A percentile compares a stretch with the other conserved stretches of the same genome.
These are phyloP conservation scores for Sporodiniella umbellata DNA, from an alignment of 371 early-diverging fungal species.

Conservation along the genomic window DNA sequence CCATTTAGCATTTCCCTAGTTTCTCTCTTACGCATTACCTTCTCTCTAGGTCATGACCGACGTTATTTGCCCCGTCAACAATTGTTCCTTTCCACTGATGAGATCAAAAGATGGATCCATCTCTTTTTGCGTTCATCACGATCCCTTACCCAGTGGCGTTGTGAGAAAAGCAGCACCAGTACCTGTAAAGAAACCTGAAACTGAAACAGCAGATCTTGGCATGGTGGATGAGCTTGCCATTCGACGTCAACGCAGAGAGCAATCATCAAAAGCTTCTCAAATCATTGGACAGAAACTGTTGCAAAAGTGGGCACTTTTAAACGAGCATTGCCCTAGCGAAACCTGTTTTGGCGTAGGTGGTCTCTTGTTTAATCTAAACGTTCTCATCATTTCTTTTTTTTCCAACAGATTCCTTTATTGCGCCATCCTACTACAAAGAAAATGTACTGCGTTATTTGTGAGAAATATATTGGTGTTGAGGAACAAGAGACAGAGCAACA, in stretches of 20 bases:
- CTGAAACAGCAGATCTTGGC: constrained; percentile 2
- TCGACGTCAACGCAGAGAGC: constrained; percentile 44
- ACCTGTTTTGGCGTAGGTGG: constrained; percentile 60
- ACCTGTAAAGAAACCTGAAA: not conserved
- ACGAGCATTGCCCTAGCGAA: constrained; percentile 59
- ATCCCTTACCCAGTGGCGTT: constrained; percentile 29
- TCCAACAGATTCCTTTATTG: constrained; percentile 55
- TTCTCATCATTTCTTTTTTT: not conserved
- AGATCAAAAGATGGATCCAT: constrained; percentile 50
- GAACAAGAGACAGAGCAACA: no score
- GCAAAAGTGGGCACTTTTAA: constrained; percentile 70
- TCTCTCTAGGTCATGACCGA: constrained; percentile 49
- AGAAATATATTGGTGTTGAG: constrained; percentile 38
- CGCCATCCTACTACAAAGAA: constrained; percentile 54
- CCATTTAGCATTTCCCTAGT: not conserved
- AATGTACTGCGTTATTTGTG: constrained; percentile 67
- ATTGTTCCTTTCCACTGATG: constrained; percentile 52
- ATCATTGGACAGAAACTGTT: constrained; percentile 67
- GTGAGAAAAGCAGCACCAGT: constrained; percentile 3
- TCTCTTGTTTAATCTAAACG: no score
- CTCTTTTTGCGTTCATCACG: constrained; percentile 49
- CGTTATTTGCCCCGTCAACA: constrained; percentile 30
- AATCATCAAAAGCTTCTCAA: constrained; percentile 60
- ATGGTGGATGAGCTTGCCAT: constrained; percentile 11
- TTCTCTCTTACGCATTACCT: not conserved